Percentiles rank a stretch among this genome's conserved stretches.
These are phyloP conservation scores for Candida quercuum DNA, from an alignment of 805 yeast species.

Conservation along the genomic window DNA sequence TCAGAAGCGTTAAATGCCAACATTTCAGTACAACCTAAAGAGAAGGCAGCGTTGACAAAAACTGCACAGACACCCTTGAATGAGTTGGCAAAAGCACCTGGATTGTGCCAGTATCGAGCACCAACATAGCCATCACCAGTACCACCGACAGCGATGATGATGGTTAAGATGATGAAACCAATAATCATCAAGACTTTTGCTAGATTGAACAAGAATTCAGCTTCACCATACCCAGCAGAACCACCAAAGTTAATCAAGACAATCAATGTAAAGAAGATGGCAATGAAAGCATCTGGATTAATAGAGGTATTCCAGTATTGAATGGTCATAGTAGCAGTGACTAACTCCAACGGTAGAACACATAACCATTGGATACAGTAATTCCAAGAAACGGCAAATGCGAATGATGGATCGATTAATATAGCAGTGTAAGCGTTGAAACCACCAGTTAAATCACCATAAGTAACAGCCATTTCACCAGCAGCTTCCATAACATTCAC, in stretches of 20 bases:
- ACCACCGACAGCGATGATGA: constrained; percentile 55
- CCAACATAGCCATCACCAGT: constrained; percentile 54
- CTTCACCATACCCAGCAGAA: constrained; percentile 65
- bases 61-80: constrained; percentile 65
- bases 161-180: constrained; percentile 53
- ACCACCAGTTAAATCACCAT: constrained; percentile 33
- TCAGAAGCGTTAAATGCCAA: constrained; percentile 66
- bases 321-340: constrained; percentile 49
- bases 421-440: constrained; percentile 33
- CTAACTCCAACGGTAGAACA: constrained; percentile 49
- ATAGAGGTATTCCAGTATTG: constrained; percentile 38
- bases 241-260: constrained; percentile 50
- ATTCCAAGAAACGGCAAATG: constrained; percentile 58
- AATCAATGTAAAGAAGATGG: constrained; percentile 47
- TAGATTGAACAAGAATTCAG: constrained; percentile 52
- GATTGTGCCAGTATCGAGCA: constrained; percentile 51
- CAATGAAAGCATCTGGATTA: constrained; percentile 51
- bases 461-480: constrained; percentile 45
- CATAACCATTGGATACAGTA: constrained; percentile 52
- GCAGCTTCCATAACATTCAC: constrained; percentile 55
- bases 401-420: constrained; percentile 47
- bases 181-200: constrained; percentile 52
- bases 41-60: constrained; percentile 56
- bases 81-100: constrained; percentile 40
- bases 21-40: constrained; percentile 64